Base-by-base conservation (phyloP, 495 filamentous ascomycete species). In the Paragyromitra xinjiangensis region DNA sequence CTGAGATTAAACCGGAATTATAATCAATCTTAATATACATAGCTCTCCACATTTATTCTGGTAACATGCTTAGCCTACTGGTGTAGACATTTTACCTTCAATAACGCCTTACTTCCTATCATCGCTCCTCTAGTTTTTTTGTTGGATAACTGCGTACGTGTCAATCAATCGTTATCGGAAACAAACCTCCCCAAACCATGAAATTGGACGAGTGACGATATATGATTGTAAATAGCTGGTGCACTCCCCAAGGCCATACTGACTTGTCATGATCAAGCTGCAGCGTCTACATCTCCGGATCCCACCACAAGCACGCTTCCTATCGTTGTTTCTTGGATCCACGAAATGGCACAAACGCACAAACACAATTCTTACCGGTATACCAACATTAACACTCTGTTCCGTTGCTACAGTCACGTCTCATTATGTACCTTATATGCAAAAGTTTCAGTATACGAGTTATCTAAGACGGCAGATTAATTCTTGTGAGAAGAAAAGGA, bases 31-130 rank as follows among this genome's bases (percentile, higher is more conserved):
- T 7, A 6, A 40, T 55, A 64, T 55, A 70, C n/a, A 42, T 53
- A 63, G 8, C 26, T 19, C 58, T 14, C 45, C 44, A 72, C 34
- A 37, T 64, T 72, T 64, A 72, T 72, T 64, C 69, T 40, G 11
- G 34, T 64, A 19, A 39, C 29, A 39, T 7, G 4, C 58, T 22
- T 12, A 11, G 1, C 9, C 39, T 39, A 61, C 58, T 50, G 37
- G n/a, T 16, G 11, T 16, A 16, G 16, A 53, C n/a, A 42, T 55
- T 55, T 19, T 11, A 55, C 8, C n/a, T 29, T 19, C 58, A 8
- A 12, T 12, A 61, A 34, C 8, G 29, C 5, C 8, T 22, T 22
- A 12, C 51, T 22, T 19, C 51, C 51, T 22, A 7, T 8, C 19
- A 22, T 22, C 51, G n/a, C 19, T 22, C 53, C 19, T 26, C 5